Base-by-base conservation (phyloP, 2,329 filamentous ascomycete species). In the Curvularia eragrostidis region DNA sequence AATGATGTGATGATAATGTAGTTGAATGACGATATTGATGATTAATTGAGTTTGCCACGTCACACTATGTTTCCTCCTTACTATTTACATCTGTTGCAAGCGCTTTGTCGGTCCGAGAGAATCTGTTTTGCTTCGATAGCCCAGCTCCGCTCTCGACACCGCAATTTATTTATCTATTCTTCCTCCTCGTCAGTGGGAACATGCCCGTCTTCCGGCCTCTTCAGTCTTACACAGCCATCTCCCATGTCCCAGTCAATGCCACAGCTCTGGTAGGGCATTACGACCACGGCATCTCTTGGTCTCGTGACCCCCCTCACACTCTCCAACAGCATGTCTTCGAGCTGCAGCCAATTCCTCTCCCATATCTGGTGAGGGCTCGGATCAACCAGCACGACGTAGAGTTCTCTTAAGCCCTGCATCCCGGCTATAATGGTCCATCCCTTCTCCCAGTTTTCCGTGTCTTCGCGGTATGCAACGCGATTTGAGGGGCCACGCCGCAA, bases 371-470 rank as follows among this genome's bases (percentile, higher is more conserved):
- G 61, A n/a, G 61, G 56, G 52, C 68, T 73, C 2, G 71, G 64
- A 62, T 76, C 73, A 3, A 66, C 32, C 15, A 76, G 19, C 18
- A 64, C 63, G 6, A 76, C 73, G 23, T 57, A 63, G 36, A 76
- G 49, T 41, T 70, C 61, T 15, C 64, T 48, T 44, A 76, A 34
- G 2, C 66, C 65, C 15, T 61, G 44, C 73, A 76, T 72, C 1
- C 54, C 38, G 0, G 70, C 64, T 15, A 76, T 42, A 0, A 73
- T 71, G 0, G 28, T 28, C 74, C 74, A 76, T 1, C 52, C 68
- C 3, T 60, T 64, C 44, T 70, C 66, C 74, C 74, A 76, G 42
- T 74, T 74, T 28, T 52, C 58, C 1, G 74, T 76, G 24, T 76
- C 74, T 43, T 76, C 74, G 24, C 65, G 72, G 47, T 75, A 76